A percentile compares a stretch with the other conserved stretches of the same genome.
Conservation (phyloP, 257 asterid genomes). For the Solanum piurae region DNA sequence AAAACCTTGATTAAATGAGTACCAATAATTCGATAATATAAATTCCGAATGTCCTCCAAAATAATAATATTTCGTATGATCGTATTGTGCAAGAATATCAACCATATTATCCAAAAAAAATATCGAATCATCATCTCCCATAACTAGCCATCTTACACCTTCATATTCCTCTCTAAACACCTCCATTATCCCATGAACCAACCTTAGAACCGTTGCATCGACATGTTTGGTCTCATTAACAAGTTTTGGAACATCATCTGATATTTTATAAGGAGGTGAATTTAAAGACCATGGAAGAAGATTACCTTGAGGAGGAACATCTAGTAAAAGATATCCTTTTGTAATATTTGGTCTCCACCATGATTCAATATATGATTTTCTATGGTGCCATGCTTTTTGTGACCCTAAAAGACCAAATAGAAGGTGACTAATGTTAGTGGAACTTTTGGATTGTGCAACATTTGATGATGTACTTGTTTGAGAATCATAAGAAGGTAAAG, state of each 20-base stretch:
- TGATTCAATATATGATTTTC: constrained; percentile 41
- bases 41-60: constrained; percentile 44
- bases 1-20: constrained; percentile 47
- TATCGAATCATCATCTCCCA: constrained; percentile 77
- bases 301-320: constrained; percentile 15
- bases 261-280: constrained; percentile 47
- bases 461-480: constrained; percentile 16
- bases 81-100: constrained; percentile 31
- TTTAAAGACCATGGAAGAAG: constrained; percentile 49
- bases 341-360: constrained; percentile 70
- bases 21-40: constrained; percentile 30
- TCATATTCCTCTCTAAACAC: constrained; percentile 22
- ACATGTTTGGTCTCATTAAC: constrained; percentile 5
- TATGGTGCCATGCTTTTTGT: constrained; percentile 26
- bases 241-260: constrained; percentile 20
- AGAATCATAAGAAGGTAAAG: background rate
- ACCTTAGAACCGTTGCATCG: constrained; percentile 12
- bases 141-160: constrained; percentile 43
- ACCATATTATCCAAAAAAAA: constrained; percentile 52
- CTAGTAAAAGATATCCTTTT: constrained; percentile 36
- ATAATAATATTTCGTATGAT: constrained; percentile 35
- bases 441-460: background rate
- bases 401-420: constrained; percentile 53
- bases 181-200: constrained; percentile 55
- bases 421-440: constrained; percentile 27